Evolutionary conservation across 345 rosid genomes (phyloP), one percentile per base, ranked within the genome.

Genomic region (Psidium friedrichsthalianum): DNA sequence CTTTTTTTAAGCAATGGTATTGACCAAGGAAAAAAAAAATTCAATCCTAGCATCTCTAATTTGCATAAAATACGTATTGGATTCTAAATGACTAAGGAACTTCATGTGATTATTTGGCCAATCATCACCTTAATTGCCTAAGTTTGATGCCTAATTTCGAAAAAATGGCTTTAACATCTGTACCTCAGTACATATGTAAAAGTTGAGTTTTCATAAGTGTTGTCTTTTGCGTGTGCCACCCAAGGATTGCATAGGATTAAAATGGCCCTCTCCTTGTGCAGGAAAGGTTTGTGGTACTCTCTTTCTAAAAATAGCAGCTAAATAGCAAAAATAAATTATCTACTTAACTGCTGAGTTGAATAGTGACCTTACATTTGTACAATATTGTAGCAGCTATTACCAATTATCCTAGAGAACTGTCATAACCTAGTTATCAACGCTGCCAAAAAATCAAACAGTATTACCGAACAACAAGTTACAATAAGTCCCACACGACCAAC

Each of bases 71-170:
- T 13, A 59, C 5, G 2, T 59, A 36, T 27, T 1, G 3, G 3
- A 59, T 59, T 27, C 18, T n/a, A 59, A 29, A 58, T n/a, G 32
- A 59, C 36, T n/a, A 59, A 5, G 0, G 9, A 27, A 27, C 0
- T 0, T 27, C 21, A 27, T 3, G 0, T 27, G 74, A 27, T 27
- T 6, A 61, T 27, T 3, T 6, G 20, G 21, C 27, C 74, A 0
- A 27, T 14, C 21, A 7, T 64, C 42, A 29, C 42, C 27, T 27
- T 27, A 59, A 27, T 59, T 27, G 20, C 0, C 40, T 59, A 13
- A 59, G 1, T 27, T n/a, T 6, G 3, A 64, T 15, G 40, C 2
- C 3, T 0, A 61, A 61, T n/a, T 36, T 36, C 2, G 11, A 2
- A n/a, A 59, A 59, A 59, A 59, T 13, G 0, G 0, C 18, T 27